A percentile compares a stretch with the other conserved stretches of the same genome.
phyloP scores from a whole-genome alignment of 495 filamentous ascomycete species.

The Aspergillus asperescens region DNA sequence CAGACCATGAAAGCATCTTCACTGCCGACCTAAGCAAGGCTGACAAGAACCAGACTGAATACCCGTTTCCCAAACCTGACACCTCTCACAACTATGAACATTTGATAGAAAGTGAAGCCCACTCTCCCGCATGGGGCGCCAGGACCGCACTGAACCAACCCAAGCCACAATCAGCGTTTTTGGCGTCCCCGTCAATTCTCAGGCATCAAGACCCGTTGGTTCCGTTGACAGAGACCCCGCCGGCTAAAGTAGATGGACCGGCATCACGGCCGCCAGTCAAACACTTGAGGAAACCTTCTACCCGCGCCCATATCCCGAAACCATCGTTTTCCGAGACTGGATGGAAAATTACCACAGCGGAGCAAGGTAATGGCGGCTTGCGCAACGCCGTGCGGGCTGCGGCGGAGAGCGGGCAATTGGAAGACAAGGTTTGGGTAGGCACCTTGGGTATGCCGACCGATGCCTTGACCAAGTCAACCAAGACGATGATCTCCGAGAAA shows the following conservation, averaged over 20 bases:
- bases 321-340: constrained; percentile 57
- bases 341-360: constrained; percentile 78
- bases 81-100: constrained; percentile 11
- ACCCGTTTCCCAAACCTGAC: constrained; percentile 29
- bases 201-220: constrained; percentile 53
- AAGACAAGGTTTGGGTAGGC: constrained; percentile 79
- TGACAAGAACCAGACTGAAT: constrained; percentile 27
- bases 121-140: constrained; percentile 61
- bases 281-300: constrained; percentile 1
- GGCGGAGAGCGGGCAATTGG: constrained; percentile 53
- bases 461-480: constrained; percentile 61
- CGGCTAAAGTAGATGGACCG: constrained; percentile 22
- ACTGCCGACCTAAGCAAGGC: constrained; percentile 29
- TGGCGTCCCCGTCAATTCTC: constrained; percentile 67
- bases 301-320: constrained; percentile 40
- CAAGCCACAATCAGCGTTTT: constrained; percentile 58
- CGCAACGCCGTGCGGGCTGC: constrained; percentile 80
- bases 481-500: constrained; percentile 70
- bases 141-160: constrained; percentile 64
- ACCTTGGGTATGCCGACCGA: constrained; percentile 91
- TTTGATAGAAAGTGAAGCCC: constrained; percentile 39
- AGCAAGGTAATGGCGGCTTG: constrained; percentile 87
- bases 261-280: constrained; percentile 13
- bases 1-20: constrained; percentile 59
- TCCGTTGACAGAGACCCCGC: constrained; percentile 23